These are phyloP conservation scores for Phytophthora meadii DNA, from an alignment of 352 stramenopile genomes.

Conservation along the genomic window DNA sequence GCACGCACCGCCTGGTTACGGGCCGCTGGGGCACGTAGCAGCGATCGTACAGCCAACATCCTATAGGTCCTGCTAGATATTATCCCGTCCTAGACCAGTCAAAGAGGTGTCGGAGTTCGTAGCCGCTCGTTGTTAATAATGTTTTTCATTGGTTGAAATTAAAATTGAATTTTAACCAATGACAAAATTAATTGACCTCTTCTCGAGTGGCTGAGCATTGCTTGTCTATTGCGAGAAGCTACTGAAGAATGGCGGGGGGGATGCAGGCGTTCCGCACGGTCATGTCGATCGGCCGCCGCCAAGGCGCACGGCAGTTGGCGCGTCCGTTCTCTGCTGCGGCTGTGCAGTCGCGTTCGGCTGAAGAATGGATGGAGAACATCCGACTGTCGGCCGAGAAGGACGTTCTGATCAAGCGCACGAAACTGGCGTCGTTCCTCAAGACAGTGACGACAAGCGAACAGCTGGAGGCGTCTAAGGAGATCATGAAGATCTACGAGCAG, in stretches of 20 bases:
- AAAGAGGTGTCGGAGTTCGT: constrained; percentile 11
- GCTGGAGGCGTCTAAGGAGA: constrained; percentile 81
- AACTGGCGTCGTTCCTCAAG: constrained; percentile 86
- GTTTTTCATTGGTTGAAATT: neutral
- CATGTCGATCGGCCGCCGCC: constrained; percentile 59
- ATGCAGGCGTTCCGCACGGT: constrained; percentile 81
- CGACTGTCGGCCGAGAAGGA: constrained; percentile 72
- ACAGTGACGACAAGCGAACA: constrained; percentile 83
- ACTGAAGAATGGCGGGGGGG: constrained; percentile 32
- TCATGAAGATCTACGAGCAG: constrained; percentile 90
- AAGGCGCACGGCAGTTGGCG: constrained; percentile 44
- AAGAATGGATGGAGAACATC: constrained; percentile 89
- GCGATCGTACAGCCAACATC: constrained; percentile 38
- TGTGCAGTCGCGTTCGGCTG: constrained; percentile 57
- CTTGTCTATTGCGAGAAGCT: constrained; percentile 21
- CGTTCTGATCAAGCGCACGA: constrained; percentile 83
- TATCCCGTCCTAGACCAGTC: constrained; percentile 10
- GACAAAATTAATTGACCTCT: neutral
- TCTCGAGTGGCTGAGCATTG: constrained; percentile 4
- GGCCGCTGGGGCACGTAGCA: constrained; percentile 24
- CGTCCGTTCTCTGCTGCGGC: constrained; percentile 42
- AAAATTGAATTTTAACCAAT: neutral
- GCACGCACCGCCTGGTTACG: constrained; percentile 41
- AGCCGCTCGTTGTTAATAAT: constrained; percentile 17
- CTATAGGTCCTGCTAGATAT: neutral